A percentile compares a stretch with the other conserved stretches of the same genome.
Evolutionary conservation across 1,139 yeast species (phyloP).

Genomic region (Zygosaccharomyces sapae): DNA sequence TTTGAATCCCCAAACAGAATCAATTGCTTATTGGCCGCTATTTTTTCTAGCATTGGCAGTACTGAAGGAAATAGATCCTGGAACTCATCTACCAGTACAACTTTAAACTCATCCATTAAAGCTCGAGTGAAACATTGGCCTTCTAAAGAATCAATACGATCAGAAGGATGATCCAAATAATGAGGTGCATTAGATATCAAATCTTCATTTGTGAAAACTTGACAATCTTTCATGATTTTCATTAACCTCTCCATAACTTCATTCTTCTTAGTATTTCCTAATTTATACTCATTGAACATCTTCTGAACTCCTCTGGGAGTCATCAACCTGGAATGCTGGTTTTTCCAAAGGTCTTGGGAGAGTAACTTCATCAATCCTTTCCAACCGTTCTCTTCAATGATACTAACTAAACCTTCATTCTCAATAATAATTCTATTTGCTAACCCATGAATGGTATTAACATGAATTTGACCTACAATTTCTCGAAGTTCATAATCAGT

Average conservation of each 20-base stretch:
- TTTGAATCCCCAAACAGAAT: conserved; percentile 71
- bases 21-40: conserved; percentile 46
- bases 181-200: conserved; percentile 37
- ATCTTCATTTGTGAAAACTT: conserved; percentile 44
- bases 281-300: conserved; percentile 37
- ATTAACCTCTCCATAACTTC: conserved; percentile 26
- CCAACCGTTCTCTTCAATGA: conserved; percentile 55
- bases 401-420: conserved; percentile 36
- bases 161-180: conserved; percentile 18
- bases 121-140: conserved; percentile 15
- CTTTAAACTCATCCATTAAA: conserved; percentile 31
- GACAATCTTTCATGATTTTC: conserved; percentile 35
- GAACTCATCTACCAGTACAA: conserved; percentile 65
- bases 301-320: conserved; percentile 39
- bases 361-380: conserved; percentile 38
- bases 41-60: conserved; percentile 42
- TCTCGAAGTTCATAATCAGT: conserved; percentile 20
- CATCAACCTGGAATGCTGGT: conserved; percentile 18
- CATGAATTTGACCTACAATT: conserved; percentile 38
- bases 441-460: conserved; percentile 62
- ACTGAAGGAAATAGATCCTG: conserved; percentile 65
- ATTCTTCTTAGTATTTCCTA: conserved; percentile 11
- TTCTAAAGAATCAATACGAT: conserved; percentile 9
- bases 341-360: conserved; percentile 23
- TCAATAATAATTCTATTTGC: conserved; percentile 49